phyloP scores from a whole-genome alignment of 202 grass and related monocot species.

The Cymbopogon flexuosus region DNA sequence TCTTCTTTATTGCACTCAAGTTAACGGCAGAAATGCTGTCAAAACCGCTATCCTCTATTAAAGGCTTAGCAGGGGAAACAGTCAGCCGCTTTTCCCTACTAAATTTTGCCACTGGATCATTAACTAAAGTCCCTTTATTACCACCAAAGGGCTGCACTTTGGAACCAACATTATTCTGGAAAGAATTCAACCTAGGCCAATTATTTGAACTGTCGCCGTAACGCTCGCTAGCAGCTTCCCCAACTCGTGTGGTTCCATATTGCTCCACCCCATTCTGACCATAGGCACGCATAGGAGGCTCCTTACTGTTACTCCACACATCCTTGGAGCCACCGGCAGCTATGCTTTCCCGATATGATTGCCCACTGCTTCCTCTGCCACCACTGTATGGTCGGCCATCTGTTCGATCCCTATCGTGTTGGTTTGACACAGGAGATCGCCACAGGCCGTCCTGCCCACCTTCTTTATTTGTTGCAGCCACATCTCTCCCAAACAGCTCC shows the following conservation, averaged over 20 bases:
- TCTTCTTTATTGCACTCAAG: conserved; percentile 77
- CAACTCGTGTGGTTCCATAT: conserved; percentile 32
- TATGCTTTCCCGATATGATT: conserved; percentile 35
- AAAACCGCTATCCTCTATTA: conserved; percentile 54
- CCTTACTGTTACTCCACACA: conserved; percentile 40
- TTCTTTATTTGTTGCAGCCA: conserved; percentile 42
- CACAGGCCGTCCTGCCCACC: conserved; percentile 39
- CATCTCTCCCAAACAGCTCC: conserved; percentile 51
- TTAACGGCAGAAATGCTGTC: conserved; percentile 58
- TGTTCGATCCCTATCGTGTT: conserved; percentile 44
- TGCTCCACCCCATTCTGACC: conserved; percentile 48
- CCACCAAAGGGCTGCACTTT: conserved; percentile 45
- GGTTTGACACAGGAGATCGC: conserved; percentile 43
- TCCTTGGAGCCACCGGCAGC: conserved; percentile 51
- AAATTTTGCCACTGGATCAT: conserved; percentile 45
- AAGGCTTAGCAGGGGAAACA: conserved; percentile 40
- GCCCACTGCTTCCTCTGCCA: conserved; percentile 53
- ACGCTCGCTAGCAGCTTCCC: conserved; percentile 17
- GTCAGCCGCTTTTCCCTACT: conserved; percentile 50
- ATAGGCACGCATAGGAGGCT: conserved; percentile 13
- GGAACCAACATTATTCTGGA: conserved; percentile 53
- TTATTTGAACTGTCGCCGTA: conserved; percentile 49
- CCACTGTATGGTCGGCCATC: conserved; percentile 50
- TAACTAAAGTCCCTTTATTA: conserved; percentile 48
- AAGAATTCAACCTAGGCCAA: conserved; percentile 57